phyloP scores from a whole-genome alignment of 768 basidiomycete species.

The Lyophyllum decastes region DNA sequence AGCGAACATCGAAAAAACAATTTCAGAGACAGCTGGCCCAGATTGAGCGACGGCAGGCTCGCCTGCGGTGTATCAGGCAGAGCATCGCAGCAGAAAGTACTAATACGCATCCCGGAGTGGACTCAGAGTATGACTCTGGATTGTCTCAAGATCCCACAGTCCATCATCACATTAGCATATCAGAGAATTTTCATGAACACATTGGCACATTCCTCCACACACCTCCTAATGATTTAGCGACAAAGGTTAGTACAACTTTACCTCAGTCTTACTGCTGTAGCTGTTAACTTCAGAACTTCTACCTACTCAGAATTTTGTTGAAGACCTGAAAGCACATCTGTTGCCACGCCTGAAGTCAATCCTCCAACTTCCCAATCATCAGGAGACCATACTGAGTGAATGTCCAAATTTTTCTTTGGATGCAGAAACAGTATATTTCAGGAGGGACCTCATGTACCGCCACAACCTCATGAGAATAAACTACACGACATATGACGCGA shows the following conservation, averaged over 20 bases:
- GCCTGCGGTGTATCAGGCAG: background rate
- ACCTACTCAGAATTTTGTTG: too few relatives aligned
- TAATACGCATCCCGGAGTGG: background rate
- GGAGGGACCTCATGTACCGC: too few relatives aligned
- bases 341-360: background rate
- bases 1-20: constrained; percentile 1
- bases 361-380: background rate
- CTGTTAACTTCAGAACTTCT: too few relatives aligned
- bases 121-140: background rate
- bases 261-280: background rate
- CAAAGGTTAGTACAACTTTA: background rate
- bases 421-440: too few relatives aligned
- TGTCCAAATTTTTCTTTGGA: too few relatives aligned
- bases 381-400: background rate
- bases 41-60: background rate
- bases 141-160: background rate
- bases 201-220: background rate
- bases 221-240: background rate
- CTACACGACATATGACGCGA: constrained; percentile 44
- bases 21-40: background rate
- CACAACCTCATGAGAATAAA: constrained; percentile 37
- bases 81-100: background rate
- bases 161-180: background rate
- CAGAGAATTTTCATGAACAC: background rate
- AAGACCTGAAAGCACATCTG: too few relatives aligned